Evolutionary conservation across 2,329 filamentous ascomycete genomes (phyloP).

Genomic region (Trichoderma harzianum): DNA sequence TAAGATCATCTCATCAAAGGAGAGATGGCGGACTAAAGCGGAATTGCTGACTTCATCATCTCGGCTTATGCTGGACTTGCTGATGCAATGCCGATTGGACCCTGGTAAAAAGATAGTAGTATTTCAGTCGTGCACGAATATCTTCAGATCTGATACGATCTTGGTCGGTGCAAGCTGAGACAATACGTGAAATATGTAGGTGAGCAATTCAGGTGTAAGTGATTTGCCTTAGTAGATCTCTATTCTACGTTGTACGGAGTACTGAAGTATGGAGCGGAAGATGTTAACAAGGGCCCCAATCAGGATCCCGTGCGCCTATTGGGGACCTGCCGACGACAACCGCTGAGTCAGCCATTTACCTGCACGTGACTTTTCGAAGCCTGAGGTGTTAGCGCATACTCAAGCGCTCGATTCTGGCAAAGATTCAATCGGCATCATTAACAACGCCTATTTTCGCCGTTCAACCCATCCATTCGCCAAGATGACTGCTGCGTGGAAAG

Average conservation of each 20-base stretch:
- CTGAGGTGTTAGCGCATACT: constrained; percentile 30
- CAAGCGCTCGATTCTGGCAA: constrained; percentile 33
- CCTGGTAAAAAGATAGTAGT: background rate
- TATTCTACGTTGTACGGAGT: too few relatives aligned
- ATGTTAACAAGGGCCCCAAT: background rate
- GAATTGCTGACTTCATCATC: background rate
- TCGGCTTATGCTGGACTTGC: background rate
- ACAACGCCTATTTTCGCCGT: constrained; percentile 28
- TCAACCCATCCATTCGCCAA: constrained; percentile 49
- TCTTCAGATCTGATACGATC: background rate
- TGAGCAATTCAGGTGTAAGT: background rate
- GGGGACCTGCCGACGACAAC: background rate
- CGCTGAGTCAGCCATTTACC: background rate
- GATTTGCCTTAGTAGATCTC: background rate
- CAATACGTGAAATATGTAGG: background rate
- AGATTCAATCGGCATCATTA: constrained; percentile 36
- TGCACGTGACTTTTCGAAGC: constrained; percentile 23
- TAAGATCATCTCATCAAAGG: background rate
- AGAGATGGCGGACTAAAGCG: background rate
- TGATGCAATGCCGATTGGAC: background rate
- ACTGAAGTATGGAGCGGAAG: background rate
- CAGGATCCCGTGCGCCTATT: background rate
- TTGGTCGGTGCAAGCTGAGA: background rate
- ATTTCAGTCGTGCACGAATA: background rate
- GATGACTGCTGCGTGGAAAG: constrained; percentile 99